Percentiles rank a stretch among this genome's conserved stretches.
phyloP scores from a whole-genome alignment of 2,329 filamentous ascomycete species.

The Fusarium redolens region DNA sequence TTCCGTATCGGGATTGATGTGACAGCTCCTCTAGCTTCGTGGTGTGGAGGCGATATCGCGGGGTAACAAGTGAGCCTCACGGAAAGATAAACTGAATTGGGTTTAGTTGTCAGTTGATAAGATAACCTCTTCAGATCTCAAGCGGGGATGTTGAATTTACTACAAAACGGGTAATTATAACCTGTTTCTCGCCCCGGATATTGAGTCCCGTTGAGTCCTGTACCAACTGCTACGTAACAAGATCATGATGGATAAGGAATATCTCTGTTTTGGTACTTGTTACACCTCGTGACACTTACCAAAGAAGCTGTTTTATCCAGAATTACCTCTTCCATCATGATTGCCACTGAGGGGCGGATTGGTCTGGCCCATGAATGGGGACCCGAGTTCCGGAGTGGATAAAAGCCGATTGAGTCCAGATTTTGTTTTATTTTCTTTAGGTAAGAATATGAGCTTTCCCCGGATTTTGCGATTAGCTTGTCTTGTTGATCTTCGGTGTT shows the following conservation, averaged over 20 bases:
- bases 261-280: neutral
- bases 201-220: neutral
- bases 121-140: constrained; percentile 1
- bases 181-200: fast-evolving
- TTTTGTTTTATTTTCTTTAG: neutral
- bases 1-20: constrained; percentile 30
- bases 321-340: neutral
- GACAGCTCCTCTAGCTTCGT: neutral
- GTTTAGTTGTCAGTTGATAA: constrained; percentile 15
- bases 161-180: constrained; percentile 25
- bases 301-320: neutral
- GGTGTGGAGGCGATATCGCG: constrained; percentile 5
- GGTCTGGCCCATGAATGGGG: neutral
- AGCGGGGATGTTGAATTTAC: neutral
- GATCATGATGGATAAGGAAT: neutral
- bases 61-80: constrained; percentile 26
- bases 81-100: constrained; percentile 37
- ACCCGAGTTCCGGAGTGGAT: neutral
- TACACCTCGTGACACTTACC: neutral
- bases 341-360: neutral
- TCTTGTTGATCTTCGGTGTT: neutral
- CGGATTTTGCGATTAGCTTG: neutral
- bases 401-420: neutral
- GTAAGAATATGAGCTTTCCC: neutral
- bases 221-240: neutral